Evolutionary conservation across 2,329 filamentous ascomycete species (phyloP).

Genomic region (Fusarium chuoi): DNA sequence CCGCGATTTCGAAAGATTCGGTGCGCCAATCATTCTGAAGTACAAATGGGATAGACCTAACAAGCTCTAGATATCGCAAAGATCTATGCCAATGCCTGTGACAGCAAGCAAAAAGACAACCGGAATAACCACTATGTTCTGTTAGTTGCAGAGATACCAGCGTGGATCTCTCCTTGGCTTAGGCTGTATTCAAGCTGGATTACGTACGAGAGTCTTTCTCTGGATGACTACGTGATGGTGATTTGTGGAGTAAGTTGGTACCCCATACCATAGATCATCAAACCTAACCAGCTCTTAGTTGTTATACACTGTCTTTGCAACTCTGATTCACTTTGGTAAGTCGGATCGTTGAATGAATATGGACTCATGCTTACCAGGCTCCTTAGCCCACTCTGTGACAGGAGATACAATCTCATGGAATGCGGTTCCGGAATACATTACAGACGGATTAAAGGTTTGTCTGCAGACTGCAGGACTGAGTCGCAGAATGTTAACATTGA

Average conservation of each 20-base stretch:
- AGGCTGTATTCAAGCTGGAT: conserved; percentile 52
- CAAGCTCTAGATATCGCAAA: conserved; percentile 44
- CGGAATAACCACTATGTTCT: conserved; percentile 48
- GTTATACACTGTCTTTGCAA: conserved; percentile 39
- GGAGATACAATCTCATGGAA: conserved; percentile 4
- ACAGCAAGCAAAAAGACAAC: conserved; percentile 45
- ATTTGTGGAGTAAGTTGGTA: conserved; percentile 45
- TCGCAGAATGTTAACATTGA: not conserved
- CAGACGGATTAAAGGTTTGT: conserved; percentile 30
- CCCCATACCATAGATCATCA: not conserved
- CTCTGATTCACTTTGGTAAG: conserved; percentile 25
- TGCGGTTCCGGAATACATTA: not conserved
- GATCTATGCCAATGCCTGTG: conserved; percentile 49
- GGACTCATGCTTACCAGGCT: not conserved
- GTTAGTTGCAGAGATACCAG: conserved; percentile 51
- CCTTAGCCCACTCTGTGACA: conserved; percentile 16
- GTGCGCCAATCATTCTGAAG: conserved; percentile 6
- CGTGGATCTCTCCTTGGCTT: conserved; percentile 48
- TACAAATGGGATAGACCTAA: not conserved
- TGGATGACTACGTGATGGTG: conserved; percentile 55
- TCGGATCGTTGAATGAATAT: no score
- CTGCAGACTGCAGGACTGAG: not conserved
- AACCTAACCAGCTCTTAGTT: conserved; percentile 22
- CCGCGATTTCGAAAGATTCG: conserved; percentile 30
- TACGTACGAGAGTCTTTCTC: conserved; percentile 44